A percentile compares a stretch with the other conserved stretches of the same genome.
phyloP scores from a whole-genome alignment of 2,329 filamentous ascomycete species.

The Hypoxylon sp. region DNA sequence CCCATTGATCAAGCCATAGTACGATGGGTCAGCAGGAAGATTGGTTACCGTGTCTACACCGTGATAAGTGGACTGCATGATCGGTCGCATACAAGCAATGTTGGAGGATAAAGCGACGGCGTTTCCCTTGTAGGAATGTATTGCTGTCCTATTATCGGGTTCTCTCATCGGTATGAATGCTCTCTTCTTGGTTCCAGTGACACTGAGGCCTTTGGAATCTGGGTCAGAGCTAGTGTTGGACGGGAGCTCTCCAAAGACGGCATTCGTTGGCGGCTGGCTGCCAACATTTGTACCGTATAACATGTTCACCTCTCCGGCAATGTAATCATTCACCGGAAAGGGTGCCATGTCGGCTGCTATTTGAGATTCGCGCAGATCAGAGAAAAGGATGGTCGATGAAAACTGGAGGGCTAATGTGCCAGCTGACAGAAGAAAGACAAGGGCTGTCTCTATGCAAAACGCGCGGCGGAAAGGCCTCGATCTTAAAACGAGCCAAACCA shows the following conservation, averaged over 20 bases:
- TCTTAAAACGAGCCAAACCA: background rate
- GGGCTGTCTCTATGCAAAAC: background rate
- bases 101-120: slow-evolving; percentile 17
- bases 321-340: background rate
- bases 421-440: slow-evolving; percentile 8
- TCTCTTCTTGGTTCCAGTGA: slow-evolving; percentile 29
- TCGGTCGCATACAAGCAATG: slow-evolving; percentile 28
- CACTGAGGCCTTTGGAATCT: slow-evolving; percentile 21
- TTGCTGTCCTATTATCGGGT: slow-evolving; percentile 6
- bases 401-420: slow-evolving; percentile 29
- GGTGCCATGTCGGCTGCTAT: background rate
- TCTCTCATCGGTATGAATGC: slow-evolving; percentile 25
- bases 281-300: slow-evolving; percentile 7
- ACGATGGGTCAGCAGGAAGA: background rate
- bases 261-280: background rate
- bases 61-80: slow-evolving; percentile 2
- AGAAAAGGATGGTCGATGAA: slow-evolving; percentile 33
- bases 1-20: background rate
- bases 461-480: background rate
- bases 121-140: slow-evolving; percentile 11
- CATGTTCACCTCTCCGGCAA: background rate
- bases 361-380: slow-evolving; percentile 16
- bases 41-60: background rate
- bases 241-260: slow-evolving; percentile 20
- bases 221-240: background rate